phyloP scores from a whole-genome alignment of 345 rosid species.

The Lagerstroemia speciosa region DNA sequence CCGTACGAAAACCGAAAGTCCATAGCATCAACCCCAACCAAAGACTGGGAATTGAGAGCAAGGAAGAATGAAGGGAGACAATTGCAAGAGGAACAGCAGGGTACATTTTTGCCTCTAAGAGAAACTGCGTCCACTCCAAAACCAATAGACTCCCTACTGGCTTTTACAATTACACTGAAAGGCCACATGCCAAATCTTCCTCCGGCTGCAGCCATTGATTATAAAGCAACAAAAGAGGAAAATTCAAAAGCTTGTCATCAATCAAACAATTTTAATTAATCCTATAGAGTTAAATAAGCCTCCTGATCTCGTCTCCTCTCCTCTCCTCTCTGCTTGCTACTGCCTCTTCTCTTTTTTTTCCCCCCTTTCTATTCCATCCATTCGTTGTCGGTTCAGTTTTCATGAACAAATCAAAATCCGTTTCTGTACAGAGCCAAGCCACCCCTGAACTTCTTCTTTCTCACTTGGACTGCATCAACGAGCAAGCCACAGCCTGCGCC shows the following conservation, averaged over 20 bases:
- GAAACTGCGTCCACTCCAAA: no score
- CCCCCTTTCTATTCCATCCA: not conserved
- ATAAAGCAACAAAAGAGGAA: not conserved
- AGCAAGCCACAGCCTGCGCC: conserved; percentile 53
- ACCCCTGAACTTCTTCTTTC: not conserved
- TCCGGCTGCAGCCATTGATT: not conserved
- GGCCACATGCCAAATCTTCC: not conserved
- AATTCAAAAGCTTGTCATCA: not conserved
- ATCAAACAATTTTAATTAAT: not conserved
- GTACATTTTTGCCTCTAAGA: no score
- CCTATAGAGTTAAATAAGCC: not conserved
- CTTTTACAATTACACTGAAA: not conserved
- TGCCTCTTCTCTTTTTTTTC: not conserved
- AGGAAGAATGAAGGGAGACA: no score
- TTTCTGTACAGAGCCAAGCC: conserved; percentile 5
- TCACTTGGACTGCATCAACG: conserved; percentile 22
- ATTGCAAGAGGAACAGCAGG: no score
- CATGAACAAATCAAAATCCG: not conserved
- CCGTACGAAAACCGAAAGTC: no score
- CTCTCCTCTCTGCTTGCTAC: not conserved
- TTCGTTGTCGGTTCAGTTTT: not conserved
- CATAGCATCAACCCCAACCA: no score
- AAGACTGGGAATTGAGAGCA: no score
- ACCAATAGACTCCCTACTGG: not conserved
- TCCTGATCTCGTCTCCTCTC: not conserved